Evolutionary conservation across 2,329 filamentous ascomycete genomes (phyloP).

Genomic region (Elsinoe fawcettii): DNA sequence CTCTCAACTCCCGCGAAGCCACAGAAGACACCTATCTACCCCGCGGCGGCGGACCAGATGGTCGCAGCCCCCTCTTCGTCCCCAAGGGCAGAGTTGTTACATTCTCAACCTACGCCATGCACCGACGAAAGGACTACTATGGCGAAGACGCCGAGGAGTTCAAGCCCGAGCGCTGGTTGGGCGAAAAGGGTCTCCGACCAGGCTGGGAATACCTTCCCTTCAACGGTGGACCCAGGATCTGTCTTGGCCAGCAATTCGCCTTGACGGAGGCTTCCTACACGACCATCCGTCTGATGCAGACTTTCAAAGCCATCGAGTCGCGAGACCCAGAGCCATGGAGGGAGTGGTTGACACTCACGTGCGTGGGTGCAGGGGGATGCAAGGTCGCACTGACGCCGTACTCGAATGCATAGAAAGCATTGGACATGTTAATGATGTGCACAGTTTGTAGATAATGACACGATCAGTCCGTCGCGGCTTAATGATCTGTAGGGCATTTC

Average conservation of each 20-base stretch:
- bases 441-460: not conserved
- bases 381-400: slow-evolving; percentile 2
- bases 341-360: slow-evolving; percentile 12
- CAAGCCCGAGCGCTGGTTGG: slow-evolving; percentile 32
- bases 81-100: slow-evolving; percentile 57
- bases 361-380: slow-evolving; percentile 9
- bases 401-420: not conserved
- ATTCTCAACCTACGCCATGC: slow-evolving; percentile 66
- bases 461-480: not conserved
- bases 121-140: slow-evolving; percentile 52
- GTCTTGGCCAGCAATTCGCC: slow-evolving; percentile 59
- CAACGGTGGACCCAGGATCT: slow-evolving; percentile 31
- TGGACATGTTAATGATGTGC: slow-evolving; percentile 6
- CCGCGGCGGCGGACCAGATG: slow-evolving; percentile 48
- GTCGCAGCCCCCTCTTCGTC: slow-evolving; percentile 53
- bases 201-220: slow-evolving; percentile 34
- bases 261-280: slow-evolving; percentile 70
- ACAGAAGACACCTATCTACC: slow-evolving; percentile 69
- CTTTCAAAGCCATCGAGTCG: slow-evolving; percentile 46
- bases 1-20: slow-evolving; percentile 68
- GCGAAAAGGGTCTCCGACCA: slow-evolving; percentile 26
- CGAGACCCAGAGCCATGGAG: slow-evolving; percentile 26
- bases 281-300: slow-evolving; percentile 63
- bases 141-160: slow-evolving; percentile 39
- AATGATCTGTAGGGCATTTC: not conserved